Conservation (phyloP, 2,329 filamentous ascomycete genomes). For the Penicillium brevicompactum region DNA sequence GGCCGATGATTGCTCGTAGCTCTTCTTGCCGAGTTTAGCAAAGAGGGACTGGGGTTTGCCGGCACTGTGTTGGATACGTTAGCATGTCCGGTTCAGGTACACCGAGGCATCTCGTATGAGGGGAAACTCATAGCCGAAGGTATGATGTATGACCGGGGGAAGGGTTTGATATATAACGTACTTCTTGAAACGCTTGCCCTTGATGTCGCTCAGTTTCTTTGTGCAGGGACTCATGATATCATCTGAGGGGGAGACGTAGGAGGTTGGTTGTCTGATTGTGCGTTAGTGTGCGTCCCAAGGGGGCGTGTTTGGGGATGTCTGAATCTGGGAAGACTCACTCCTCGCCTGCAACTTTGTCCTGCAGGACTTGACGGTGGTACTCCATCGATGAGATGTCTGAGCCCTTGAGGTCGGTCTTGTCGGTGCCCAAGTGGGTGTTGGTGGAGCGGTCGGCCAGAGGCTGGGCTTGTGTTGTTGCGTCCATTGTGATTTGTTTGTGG, state of each 20-base stretch:
- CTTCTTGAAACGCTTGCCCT: constrained; percentile 53
- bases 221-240: constrained; percentile 54
- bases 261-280: constrained; percentile 25
- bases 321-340: constrained; percentile 33
- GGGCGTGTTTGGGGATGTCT: neutral
- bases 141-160: neutral
- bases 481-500: constrained; percentile 27
- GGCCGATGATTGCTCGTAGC: constrained; percentile 41
- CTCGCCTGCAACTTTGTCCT: constrained; percentile 44
- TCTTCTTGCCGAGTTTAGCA: constrained; percentile 50
- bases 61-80: constrained; percentile 28
- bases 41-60: constrained; percentile 49
- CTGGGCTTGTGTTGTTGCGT: constrained; percentile 34
- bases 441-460: constrained; percentile 45
- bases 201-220: constrained; percentile 52
- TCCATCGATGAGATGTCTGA: constrained; percentile 43
- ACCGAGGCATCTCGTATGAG: neutral
- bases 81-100: neutral
- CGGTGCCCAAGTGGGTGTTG: constrained; percentile 41
- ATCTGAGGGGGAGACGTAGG: constrained; percentile 53
- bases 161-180: constrained; percentile 21
- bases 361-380: constrained; percentile 45
- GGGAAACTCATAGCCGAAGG: neutral
- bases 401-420: constrained; percentile 38
- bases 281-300: constrained; percentile 17